These are phyloP conservation scores for Arctium lappa DNA, from an alignment of 129 eudicot genomes.

Conservation along the genomic window DNA sequence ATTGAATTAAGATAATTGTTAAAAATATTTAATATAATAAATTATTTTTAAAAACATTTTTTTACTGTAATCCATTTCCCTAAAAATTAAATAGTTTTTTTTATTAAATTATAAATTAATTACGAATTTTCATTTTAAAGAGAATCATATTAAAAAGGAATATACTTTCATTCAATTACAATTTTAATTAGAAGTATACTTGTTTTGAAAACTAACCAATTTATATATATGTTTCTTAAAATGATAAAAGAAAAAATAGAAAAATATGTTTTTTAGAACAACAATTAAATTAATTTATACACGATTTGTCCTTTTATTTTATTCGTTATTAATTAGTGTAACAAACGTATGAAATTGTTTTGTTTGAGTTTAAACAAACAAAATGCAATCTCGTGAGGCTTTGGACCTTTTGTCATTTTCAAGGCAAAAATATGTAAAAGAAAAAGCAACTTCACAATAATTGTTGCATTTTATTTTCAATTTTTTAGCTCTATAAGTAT, in stretches of 20 bases:
- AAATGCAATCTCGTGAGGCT: conserved; percentile 21
- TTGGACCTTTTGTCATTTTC: conserved; percentile 19
- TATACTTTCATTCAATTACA: neutral
- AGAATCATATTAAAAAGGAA: no score
- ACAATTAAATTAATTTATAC: neutral
- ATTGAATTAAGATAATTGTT: neutral
- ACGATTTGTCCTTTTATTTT: neutral
- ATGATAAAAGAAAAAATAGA: no score
- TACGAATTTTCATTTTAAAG: neutral
- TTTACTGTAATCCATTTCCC: neutral
- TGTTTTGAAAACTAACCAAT: neutral
- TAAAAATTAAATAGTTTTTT: no score
- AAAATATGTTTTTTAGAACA: no score
- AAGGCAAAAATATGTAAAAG: neutral
- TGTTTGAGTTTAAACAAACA: neutral
- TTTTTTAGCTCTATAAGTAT: neutral
- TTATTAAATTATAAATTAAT: no score
- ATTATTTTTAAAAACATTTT: neutral
- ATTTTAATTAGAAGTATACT: neutral
- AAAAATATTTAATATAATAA: neutral
- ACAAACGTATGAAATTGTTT: neutral
- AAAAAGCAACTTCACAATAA: neutral
- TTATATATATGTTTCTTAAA: no score
- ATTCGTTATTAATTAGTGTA: neutral
- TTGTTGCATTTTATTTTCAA: neutral